phyloP scores from a whole-genome alignment of 2,329 filamentous ascomycete species.

The Furcasterigmium sp. region DNA sequence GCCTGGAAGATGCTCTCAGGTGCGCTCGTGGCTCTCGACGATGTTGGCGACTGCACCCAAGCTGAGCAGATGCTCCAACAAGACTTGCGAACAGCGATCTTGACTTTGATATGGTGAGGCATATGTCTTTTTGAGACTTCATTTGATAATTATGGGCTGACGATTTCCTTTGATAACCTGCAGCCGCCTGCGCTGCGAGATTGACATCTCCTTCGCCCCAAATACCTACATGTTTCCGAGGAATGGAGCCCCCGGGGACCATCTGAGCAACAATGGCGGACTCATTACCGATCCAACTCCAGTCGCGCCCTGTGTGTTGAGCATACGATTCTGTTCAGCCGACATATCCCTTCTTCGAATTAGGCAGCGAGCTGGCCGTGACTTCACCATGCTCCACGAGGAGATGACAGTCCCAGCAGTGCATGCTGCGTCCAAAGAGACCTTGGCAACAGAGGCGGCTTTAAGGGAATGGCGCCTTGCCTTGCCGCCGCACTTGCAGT shows the following conservation, averaged over 20 bases:
- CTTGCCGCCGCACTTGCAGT: not conserved
- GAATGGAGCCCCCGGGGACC: too few relatives aligned
- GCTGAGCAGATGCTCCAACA: not conserved
- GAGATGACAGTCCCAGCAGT: not conserved
- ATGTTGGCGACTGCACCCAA: not conserved
- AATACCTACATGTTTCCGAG: too few relatives aligned
- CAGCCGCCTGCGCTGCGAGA: not conserved
- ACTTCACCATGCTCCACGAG: not conserved
- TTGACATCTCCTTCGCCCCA: not conserved
- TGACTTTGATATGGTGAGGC: not conserved
- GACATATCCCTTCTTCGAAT: not conserved
- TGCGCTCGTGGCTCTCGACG: not conserved
- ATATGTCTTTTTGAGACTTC: not conserved
- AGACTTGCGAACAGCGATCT: not conserved
- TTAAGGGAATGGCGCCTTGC: not conserved
- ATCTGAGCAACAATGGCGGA: too few relatives aligned
- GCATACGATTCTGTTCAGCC: too few relatives aligned
- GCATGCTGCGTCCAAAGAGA: not conserved
- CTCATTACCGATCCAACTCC: too few relatives aligned
- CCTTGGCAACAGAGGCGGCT: not conserved
- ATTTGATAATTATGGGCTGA: too few relatives aligned
- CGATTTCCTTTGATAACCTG: too few relatives aligned
- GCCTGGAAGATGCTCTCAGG: not conserved
- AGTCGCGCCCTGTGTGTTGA: too few relatives aligned
- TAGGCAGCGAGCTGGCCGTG: not conserved